phyloP scores from a whole-genome alignment of 768 basidiomycete genomes.

The Pulveroboletus sp. region DNA sequence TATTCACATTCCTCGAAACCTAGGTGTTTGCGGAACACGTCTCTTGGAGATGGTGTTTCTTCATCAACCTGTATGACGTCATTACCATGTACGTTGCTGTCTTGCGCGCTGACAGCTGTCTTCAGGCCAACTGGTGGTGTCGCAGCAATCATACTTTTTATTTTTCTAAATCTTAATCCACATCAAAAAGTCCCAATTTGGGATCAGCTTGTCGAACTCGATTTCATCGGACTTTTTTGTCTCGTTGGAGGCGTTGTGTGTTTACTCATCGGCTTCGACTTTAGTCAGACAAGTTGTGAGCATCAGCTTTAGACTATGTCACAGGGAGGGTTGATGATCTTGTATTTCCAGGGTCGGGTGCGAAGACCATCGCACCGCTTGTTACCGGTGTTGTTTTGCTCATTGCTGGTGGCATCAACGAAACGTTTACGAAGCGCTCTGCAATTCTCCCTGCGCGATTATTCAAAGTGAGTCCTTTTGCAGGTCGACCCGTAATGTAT shows the following conservation, averaged over 20 bases:
- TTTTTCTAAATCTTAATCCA: slow-evolving; percentile 78
- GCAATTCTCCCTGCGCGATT: slow-evolving; percentile 74
- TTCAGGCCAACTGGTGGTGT: slow-evolving; percentile 72
- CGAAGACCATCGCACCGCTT: slow-evolving; percentile 61
- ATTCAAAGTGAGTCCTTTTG: slow-evolving; percentile 51
- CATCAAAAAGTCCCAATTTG: slow-evolving; percentile 55
- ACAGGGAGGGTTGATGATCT: neutral
- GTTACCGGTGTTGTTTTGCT: slow-evolving; percentile 55
- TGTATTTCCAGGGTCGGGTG: slow-evolving; percentile 46
- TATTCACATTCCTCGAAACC: slow-evolving; percentile 1
- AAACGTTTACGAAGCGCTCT: slow-evolving; percentile 59
- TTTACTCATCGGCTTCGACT: slow-evolving; percentile 71
- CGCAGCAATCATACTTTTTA: slow-evolving; percentile 59
- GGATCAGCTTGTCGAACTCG: slow-evolving; percentile 63
- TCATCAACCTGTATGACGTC: slow-evolving; percentile 63
- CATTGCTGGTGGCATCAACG: slow-evolving; percentile 52
- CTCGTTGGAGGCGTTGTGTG: slow-evolving; percentile 64
- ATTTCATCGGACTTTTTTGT: slow-evolving; percentile 64
- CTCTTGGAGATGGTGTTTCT: slow-evolving; percentile 85
- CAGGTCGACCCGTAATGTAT: neutral
- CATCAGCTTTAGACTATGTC: slow-evolving; percentile 1
- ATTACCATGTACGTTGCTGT: neutral
- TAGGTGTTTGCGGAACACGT: slow-evolving; percentile 72
- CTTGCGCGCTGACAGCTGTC: neutral
- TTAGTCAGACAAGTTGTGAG: slow-evolving; percentile 65